These are phyloP conservation scores for Cicer arietinum DNA, from an alignment of 306 rosid genomes.

Conservation along the genomic window DNA sequence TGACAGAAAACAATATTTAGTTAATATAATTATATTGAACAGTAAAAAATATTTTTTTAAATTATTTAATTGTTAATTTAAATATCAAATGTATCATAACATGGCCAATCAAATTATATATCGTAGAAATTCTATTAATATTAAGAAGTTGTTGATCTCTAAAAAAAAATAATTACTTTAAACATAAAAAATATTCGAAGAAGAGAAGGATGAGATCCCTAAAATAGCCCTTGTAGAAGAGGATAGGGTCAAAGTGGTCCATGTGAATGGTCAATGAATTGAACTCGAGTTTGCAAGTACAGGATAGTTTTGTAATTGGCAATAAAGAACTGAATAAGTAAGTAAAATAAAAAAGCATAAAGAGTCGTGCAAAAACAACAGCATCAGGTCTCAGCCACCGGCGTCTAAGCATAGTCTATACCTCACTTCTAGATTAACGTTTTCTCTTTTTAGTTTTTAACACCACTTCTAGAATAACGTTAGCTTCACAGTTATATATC, in stretches of 20 bases:
- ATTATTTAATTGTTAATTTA: no score
- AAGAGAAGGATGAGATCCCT: slow-evolving; percentile 23
- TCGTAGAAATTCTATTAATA: no score
- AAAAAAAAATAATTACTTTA: no score
- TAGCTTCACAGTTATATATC: no score
- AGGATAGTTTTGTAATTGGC: slow-evolving; percentile 52
- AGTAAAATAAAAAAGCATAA: background rate
- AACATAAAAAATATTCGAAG: no score
- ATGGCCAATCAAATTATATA: no score
- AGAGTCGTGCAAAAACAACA: slow-evolving; percentile 44
- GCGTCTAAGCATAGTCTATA: background rate
- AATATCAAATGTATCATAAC: no score
- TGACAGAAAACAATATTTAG: no score
- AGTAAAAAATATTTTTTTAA: no score
- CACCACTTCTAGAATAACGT: no score
- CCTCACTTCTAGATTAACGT: slow-evolving; percentile 15
- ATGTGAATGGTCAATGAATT: slow-evolving; percentile 55
- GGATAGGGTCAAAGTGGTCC: slow-evolving; percentile 59
- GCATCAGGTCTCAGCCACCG: slow-evolving; percentile 43
- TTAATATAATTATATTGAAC: no score
- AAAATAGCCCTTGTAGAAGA: slow-evolving; percentile 38
- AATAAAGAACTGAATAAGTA: background rate
- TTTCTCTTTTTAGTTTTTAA: background rate
- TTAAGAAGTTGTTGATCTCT: no score
- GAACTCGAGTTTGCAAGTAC: slow-evolving; percentile 15